Base-by-base conservation (phyloP, 495 filamentous ascomycete species). In the Podospora sp. region DNA sequence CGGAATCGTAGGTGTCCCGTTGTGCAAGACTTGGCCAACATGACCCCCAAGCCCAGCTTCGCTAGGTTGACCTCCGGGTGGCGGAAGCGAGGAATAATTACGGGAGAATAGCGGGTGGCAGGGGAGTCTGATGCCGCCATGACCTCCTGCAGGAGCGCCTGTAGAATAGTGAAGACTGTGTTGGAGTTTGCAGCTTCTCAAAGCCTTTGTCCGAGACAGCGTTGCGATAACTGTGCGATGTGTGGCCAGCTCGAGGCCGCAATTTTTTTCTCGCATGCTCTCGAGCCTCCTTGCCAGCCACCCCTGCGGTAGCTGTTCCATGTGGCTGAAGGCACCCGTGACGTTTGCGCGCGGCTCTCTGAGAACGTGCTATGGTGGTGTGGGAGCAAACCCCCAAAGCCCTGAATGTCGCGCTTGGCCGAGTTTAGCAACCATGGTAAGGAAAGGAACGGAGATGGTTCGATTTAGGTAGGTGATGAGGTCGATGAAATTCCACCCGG, bases 101-200 rank as follows among this genome's bases (percentile, higher is more conserved):
- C 63, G 63, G 68, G 21, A 69, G 63, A 66, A 69, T 69, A 35
- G 40, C 29, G 25, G 50, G 56, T 25, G 53, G 36, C 27, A 60
- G 46, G 62, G 50, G 1, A 26, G 7, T 24, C 8, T 26, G 52
- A 60, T 21, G 63, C 49, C 33, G 57, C 46, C 60, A 57, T 50
- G 67, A 61, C 56, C 57, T 27, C 35, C 59, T 68, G 65, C 65
- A 60, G 46, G 59, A 12, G 40, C 40, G 16, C 16, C 40, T n/a
- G n/a, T n/a, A n/a, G n/a, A 2, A 18, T 18, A 6, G 40, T 46
- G 40, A 46, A 18, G 16, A 18, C 40, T 46, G 40, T 52, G 46
- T 21, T 57, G 20, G 53, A 36, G 40, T 46, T 46, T 6, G 40
- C 40, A 46, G 40, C 16, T 46, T 18, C 40, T 46, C 40, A 18